Evolutionary conservation across 2,329 filamentous ascomycete genomes (phyloP).

Genomic region (Cladophialophora carrionii): DNA sequence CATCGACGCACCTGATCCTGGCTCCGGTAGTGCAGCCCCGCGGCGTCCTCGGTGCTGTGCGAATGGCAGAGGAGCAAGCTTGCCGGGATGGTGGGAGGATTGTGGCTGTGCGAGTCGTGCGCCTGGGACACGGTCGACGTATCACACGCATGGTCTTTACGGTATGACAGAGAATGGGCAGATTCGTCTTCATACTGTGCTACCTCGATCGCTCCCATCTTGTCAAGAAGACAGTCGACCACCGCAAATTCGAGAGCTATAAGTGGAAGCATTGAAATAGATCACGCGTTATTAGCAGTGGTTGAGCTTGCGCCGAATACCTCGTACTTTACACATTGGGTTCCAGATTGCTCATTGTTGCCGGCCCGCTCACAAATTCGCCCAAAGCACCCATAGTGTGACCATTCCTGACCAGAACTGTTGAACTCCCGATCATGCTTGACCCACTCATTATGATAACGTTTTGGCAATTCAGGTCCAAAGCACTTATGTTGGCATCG

Average conservation of each 20-base stretch:
- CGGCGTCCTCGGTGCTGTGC: background rate
- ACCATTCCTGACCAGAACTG: slow-evolving; percentile 9
- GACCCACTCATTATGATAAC: background rate
- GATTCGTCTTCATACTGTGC: background rate
- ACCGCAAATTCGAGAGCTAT: background rate
- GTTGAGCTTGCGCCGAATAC: slow-evolving; percentile 6
- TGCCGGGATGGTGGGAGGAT: background rate
- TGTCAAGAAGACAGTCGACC: background rate
- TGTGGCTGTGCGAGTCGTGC: background rate
- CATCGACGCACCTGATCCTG: too few relatives aligned
- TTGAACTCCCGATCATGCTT: slow-evolving; percentile 10
- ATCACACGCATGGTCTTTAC: background rate
- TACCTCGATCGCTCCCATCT: background rate
- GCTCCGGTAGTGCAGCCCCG: too few relatives aligned
- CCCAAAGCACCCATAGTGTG: background rate
- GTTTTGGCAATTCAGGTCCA: background rate
- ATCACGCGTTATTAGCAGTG: background rate
- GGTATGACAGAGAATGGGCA: background rate
- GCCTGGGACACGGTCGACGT: background rate
- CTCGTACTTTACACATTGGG: background rate
- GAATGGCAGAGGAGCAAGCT: background rate
- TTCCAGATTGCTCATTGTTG: slow-evolving; percentile 3
- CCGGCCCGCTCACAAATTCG: background rate
- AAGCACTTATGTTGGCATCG: slow-evolving; percentile 25
- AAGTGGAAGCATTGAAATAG: too few relatives aligned